Evolutionary conservation across 2,329 filamentous ascomycete genomes (phyloP).

Genomic region (Beauveria scarabaeidicola): DNA sequence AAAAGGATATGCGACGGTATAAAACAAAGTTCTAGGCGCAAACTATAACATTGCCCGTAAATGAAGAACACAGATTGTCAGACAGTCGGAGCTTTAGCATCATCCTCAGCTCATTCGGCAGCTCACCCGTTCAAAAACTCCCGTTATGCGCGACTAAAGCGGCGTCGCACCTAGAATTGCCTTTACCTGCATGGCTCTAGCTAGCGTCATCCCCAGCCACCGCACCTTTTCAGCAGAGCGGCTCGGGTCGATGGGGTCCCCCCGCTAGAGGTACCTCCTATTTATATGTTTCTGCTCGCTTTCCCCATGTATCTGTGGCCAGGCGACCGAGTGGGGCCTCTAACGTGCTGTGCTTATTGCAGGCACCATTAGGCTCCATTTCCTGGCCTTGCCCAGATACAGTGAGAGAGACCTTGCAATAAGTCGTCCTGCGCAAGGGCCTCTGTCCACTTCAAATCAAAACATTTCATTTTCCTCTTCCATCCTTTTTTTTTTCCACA

Average conservation of each 20-base stretch:
- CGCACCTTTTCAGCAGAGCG: conserved; percentile 11
- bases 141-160: neutral
- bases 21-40: too few species aligned
- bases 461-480: conserved; percentile 2
- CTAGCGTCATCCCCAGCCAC: conserved; percentile 12
- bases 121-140: neutral
- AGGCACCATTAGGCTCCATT: neutral
- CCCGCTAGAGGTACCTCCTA: neutral
- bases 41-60: too few species aligned
- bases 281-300: too few species aligned
- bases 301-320: too few species aligned
- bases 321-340: neutral
- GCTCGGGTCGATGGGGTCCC: conserved; percentile 12
- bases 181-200: conserved; percentile 2
- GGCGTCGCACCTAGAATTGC: conserved; percentile 5
- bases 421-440: conserved; percentile 6
- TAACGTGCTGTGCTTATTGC: neutral
- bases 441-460: conserved; percentile 5
- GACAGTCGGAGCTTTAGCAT: neutral
- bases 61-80: too few species aligned
- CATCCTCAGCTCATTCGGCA: neutral
- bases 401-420: conserved; percentile 3
- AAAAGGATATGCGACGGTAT: too few species aligned
- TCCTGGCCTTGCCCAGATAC: neutral
- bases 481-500: neutral